Conservation (phyloP, 257 asterid genomes). For the Rubia yunnanensis region DNA sequence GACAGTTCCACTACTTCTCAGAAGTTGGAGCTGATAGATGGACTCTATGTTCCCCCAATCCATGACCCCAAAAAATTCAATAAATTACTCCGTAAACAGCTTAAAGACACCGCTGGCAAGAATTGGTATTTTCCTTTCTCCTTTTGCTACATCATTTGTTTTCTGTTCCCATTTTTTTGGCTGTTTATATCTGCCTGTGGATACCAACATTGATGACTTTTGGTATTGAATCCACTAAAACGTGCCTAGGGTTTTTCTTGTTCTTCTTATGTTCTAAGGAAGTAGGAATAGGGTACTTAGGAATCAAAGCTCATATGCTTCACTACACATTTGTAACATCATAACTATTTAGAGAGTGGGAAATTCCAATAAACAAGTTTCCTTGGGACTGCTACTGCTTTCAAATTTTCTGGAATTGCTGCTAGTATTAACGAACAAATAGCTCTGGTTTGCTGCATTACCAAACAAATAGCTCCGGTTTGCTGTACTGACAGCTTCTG, state of each 20-base stretch:
- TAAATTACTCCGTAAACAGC: constrained; percentile 52
- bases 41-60: constrained; percentile 74
- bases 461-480: too few species aligned
- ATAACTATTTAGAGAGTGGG: too few species aligned
- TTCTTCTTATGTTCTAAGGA: too few species aligned
- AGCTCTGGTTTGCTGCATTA: too few species aligned
- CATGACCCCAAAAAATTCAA: constrained; percentile 58
- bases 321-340: not conserved
- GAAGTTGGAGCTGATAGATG: constrained; percentile 50
- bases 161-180: not conserved
- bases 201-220: not conserved
- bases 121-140: constrained; percentile 38
- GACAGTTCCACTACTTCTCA: constrained; percentile 25
- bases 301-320: not conserved
- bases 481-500: too few species aligned
- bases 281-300: not conserved
- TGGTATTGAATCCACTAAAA: not conserved
- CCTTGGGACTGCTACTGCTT: too few species aligned
- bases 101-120: constrained; percentile 84
- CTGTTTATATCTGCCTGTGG: not conserved
- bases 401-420: too few species aligned
- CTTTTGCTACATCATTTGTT: not conserved
- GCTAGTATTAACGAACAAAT: too few species aligned
- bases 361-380: too few species aligned
- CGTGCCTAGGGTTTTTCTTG: not conserved